Base-by-base conservation (phyloP, 2,329 filamentous ascomycete species). In the Alternaria triticina region DNA sequence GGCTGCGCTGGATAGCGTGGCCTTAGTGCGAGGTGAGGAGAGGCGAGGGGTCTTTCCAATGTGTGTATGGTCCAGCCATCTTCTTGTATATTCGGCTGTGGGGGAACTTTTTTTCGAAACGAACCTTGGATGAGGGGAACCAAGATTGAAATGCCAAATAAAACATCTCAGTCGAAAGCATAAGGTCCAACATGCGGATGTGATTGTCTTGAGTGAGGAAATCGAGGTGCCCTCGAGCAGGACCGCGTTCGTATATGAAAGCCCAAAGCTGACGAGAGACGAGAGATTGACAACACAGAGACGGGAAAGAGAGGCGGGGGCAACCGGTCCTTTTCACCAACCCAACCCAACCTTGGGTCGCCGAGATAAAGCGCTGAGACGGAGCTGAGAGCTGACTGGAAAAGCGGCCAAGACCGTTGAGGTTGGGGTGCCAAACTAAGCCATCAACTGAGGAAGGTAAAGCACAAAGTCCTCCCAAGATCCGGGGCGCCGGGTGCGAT, bases 31-130 rank as follows among this genome's bases (percentile, higher is more conserved):
- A 49, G 36, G 20, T 6, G 55, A 45, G 50, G 28, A 33, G 12
- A 40, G 27, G 36, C 28, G 28, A 36, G 46, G n/a, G 40, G 27
- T 23, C 25, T 11, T 47, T 33, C 50, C 25, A 28, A 36, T 28
- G 33, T 33, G 40, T 47, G 28, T 23, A 52, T 36, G 49, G 49
- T 33, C 22, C 27, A 33, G 54, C 54, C 54, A 56, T 47, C 25
- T 44, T 47, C 27, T 45, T 56, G 54, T 56, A 56, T 15, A 56
- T 56, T 47, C 54, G 54, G 43, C 54, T 47, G 59, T 56, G 40
- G 43, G 30, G 43, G 36, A 13, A 23, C 17, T 40, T 40, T 33
- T n/a, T 52, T 36, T 52, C 33, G 20, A 17, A 25, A 52, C 23
- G 36, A 40, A 40, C 22, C 28, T 52, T 25, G 20, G 36, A 40